phyloP scores from a whole-genome alignment of 1,284 basidiomycete species.

The Moesziomyces sp. region DNA sequence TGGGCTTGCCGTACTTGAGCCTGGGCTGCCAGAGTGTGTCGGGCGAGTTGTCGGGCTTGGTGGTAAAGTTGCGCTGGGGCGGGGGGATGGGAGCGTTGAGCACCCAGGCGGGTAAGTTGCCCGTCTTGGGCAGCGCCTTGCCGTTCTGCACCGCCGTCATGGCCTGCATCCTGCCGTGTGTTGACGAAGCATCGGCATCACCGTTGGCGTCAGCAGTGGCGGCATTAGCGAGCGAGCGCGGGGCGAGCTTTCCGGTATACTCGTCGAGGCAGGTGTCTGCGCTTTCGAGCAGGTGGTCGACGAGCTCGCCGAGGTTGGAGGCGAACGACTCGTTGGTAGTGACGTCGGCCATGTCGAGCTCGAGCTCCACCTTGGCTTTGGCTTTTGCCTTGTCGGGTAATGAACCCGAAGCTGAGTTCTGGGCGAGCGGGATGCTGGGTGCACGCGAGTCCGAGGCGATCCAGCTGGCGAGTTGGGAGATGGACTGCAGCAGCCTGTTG shows the following conservation, averaged over 20 bases:
- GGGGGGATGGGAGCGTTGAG: conserved; percentile 60
- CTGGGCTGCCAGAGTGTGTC: conserved; percentile 48
- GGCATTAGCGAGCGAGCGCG: conserved; percentile 61
- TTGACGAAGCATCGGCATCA: not conserved
- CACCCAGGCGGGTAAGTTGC: conserved; percentile 54
- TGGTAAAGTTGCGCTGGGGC: conserved; percentile 61
- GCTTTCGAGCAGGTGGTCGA: conserved; percentile 86
- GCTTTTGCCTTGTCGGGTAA: conserved; percentile 4
- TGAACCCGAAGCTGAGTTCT: not conserved
- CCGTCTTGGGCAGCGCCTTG: conserved; percentile 42
- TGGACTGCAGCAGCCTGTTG: conserved; percentile 70
- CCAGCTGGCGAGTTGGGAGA: conserved; percentile 48
- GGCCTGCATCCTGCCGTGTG: conserved; percentile 10
- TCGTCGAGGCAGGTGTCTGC: conserved; percentile 86
- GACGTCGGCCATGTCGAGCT: conserved; percentile 37
- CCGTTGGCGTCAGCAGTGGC: conserved; percentile 2
- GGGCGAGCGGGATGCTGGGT: conserved; percentile 31
- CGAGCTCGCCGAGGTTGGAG: conserved; percentile 79
- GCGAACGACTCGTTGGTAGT: conserved; percentile 78
- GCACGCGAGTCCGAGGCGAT: conserved; percentile 35
- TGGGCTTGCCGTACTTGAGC: conserved; percentile 61
- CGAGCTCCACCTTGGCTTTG: conserved; percentile 15
- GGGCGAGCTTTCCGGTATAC: conserved; percentile 77
- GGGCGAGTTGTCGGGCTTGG: conserved; percentile 58
- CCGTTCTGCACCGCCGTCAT: conserved; percentile 36